Conservation (phyloP, 140 eudicot species). For the Erigeron philadelphicus region DNA sequence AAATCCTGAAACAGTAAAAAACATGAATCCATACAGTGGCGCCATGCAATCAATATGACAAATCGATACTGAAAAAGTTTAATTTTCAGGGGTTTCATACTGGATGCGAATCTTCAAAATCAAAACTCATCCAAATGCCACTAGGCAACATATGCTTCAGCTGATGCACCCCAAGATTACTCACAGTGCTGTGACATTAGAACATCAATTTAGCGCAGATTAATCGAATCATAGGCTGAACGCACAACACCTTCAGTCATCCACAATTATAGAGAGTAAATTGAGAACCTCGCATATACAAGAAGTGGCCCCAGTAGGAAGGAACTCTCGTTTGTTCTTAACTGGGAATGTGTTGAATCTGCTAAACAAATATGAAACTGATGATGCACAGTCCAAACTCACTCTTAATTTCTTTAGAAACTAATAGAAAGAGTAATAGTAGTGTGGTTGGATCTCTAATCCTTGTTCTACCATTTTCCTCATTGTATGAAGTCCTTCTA, state of each 20-base stretch:
- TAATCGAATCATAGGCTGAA: not conserved
- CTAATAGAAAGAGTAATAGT: no score
- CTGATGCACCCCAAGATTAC: slow-evolving; percentile 48
- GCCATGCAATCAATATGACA: not conserved
- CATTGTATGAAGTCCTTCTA: no score
- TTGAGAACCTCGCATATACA: slow-evolving; percentile 64
- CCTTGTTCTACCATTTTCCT: no score
- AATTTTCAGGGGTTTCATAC: slow-evolving; percentile 25
- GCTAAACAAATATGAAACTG: slow-evolving; percentile 23
- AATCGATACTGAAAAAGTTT: not conserved
- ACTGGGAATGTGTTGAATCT: slow-evolving; percentile 60
- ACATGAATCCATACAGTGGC: not conserved
- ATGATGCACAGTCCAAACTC: not conserved
- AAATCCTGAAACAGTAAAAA: slow-evolving; percentile 52
- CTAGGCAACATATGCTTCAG: slow-evolving; percentile 59
- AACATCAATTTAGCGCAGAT: slow-evolving; percentile 19
- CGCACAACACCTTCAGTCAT: not conserved
- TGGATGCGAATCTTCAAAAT: slow-evolving; percentile 92
- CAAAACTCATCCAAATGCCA: slow-evolving; percentile 84
- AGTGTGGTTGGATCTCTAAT: no score
- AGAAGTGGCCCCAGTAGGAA: slow-evolving; percentile 91
- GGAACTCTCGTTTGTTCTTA: slow-evolving; percentile 62
- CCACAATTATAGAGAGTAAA: not conserved
- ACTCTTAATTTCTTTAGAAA: not conserved
- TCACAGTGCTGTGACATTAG: slow-evolving; percentile 44